Base-by-base conservation (phyloP, 139 green algal species). In the Chlorella sp. region DNA sequence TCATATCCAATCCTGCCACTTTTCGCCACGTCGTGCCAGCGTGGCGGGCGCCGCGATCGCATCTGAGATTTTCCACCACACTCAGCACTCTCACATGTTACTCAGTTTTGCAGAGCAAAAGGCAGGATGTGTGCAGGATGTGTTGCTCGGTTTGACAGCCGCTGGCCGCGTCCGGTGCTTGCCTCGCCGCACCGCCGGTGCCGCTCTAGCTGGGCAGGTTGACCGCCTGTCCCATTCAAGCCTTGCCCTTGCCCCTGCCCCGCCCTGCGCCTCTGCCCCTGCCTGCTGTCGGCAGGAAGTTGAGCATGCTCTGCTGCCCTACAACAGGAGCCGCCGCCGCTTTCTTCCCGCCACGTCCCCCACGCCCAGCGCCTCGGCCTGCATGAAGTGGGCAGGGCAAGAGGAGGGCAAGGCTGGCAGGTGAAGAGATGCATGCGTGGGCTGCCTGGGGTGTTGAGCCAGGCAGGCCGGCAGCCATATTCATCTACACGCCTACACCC, bases 221-320 rank as follows among this genome's bases (percentile, higher is more conserved):
- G 48, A 9, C 48, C 48, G 48, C 48, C 9, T 57, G 48, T 57
- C n/a, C n/a, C n/a, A n/a, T n/a, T 71, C 53, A 73, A 0, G 48
- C 81, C 53, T 86, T 86, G 53, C 30, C 83, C 68, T 77, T 82
- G 24, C 83, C 81, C 53, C 81, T 48, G 32, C 83, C 83, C 7
- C 83, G n/a, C 0, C 85, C 85, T 28, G 75, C 34, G 32, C 85
- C 42, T 0, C 85, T 11, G 66, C 84, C 68, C 9, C 48, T 32
- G 22, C 68, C 68, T 14, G 86, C 75, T 36, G 40, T 39, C 12
- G 71, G 71, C 85, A 89, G 21, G 26, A 90, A 90, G 21, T 22
- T 40, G 18, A 90, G 86, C 60, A 90, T 80, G 34, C 42, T 78
- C 77, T 86, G 78, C 86, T 89, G 86, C 3, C 73, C 76, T 14